Conservation (phyloP, 148 eudicot species). For the Vaccinium macrocarpon region DNA sequence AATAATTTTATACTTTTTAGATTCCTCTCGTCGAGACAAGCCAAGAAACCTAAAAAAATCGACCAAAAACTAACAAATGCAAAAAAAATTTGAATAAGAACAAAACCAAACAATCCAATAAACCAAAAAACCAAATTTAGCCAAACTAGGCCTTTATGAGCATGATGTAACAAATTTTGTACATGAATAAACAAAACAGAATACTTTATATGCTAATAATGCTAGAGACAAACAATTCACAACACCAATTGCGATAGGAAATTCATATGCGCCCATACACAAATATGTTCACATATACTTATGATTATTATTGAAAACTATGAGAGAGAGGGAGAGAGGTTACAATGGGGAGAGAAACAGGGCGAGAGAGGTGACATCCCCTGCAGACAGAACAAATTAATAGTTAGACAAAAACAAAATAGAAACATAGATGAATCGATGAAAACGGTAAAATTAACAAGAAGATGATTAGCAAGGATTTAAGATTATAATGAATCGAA, state of each 20-base stretch:
- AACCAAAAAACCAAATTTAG: too few relatives aligned
- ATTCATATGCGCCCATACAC: background rate
- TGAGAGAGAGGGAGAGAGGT: background rate
- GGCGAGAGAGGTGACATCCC: constrained; percentile 30
- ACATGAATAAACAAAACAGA: background rate
- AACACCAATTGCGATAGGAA: background rate
- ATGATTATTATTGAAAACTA: too few relatives aligned
- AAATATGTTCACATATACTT: background rate
- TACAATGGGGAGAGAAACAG: constrained; percentile 39
- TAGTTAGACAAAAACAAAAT: background rate
- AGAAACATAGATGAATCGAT: background rate
- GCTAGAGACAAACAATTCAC: too few relatives aligned
- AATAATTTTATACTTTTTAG: too few relatives aligned
- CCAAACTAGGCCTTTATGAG: too few relatives aligned
- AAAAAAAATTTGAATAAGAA: too few relatives aligned
- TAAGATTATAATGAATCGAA: background rate
- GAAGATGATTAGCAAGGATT: background rate
- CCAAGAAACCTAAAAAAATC: too few relatives aligned
- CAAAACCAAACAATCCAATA: too few relatives aligned
- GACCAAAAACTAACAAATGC: too few relatives aligned
- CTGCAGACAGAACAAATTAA: constrained; percentile 19
- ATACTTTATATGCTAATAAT: too few relatives aligned
- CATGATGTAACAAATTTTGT: background rate
- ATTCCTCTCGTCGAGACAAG: too few relatives aligned
- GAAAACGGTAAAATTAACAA: background rate